These are phyloP conservation scores for Exophiala oligosperma DNA, from an alignment of 2,329 filamentous ascomycete genomes.

Conservation along the genomic window DNA sequence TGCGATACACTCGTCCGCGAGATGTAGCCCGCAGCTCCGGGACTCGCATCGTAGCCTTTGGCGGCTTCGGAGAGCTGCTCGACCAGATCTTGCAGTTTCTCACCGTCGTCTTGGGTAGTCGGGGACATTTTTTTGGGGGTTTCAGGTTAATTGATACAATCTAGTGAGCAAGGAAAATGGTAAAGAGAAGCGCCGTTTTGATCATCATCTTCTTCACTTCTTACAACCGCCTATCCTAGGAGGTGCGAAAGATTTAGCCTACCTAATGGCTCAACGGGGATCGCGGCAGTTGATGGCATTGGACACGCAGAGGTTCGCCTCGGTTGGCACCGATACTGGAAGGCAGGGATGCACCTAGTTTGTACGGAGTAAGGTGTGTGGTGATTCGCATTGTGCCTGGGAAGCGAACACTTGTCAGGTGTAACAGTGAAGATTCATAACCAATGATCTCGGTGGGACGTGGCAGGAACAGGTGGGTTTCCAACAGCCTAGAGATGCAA, in stretches of 20 bases:
- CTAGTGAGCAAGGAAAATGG: neutral
- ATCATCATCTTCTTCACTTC: no score
- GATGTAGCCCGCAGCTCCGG: slow-evolving; percentile 5
- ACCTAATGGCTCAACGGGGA: no score
- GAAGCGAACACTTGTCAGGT: neutral
- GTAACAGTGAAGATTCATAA: neutral
- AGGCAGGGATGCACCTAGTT: no score
- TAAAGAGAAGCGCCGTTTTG: neutral
- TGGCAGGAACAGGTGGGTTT: neutral
- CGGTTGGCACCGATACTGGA: no score
- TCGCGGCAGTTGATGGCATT: no score
- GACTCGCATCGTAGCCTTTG: slow-evolving; percentile 5
- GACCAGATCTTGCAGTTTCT: slow-evolving; percentile 1
- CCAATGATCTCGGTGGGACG: neutral
- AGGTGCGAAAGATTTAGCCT: no score
- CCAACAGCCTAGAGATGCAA: neutral
- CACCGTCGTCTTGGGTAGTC: neutral
- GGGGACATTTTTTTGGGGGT: neutral
- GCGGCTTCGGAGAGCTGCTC: slow-evolving; percentile 6
- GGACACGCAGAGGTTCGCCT: no score
- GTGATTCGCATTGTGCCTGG: neutral
- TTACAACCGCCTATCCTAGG: no score
- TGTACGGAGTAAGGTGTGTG: neutral
- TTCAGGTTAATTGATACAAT: neutral
- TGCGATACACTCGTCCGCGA: slow-evolving; percentile 9